These are phyloP conservation scores for Abelmoschus esculentus DNA, from an alignment of 345 rosid species.

Conservation along the genomic window DNA sequence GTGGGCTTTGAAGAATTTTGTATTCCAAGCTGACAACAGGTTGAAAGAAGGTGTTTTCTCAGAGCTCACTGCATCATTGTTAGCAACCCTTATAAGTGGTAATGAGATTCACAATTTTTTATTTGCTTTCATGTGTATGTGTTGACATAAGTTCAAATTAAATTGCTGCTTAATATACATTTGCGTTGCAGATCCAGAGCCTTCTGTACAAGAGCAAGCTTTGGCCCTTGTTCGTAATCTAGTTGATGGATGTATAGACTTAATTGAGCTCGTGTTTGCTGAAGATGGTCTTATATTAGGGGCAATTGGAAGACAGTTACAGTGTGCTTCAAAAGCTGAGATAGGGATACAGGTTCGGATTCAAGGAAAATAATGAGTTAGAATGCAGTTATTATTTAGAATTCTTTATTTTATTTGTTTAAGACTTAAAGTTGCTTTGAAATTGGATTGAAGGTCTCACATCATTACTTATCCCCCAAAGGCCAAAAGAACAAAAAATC, in stretches of 20 bases:
- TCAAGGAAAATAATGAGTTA: conserved; percentile 2
- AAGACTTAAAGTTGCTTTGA: background rate
- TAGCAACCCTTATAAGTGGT: conserved; percentile 75
- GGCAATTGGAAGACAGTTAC: conserved; percentile 63
- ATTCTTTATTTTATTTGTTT: background rate
- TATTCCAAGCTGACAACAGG: conserved; percentile 65
- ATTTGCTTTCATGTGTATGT: conserved; percentile 4
- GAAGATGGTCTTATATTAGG: conserved; percentile 62
- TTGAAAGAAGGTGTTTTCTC: conserved; percentile 51
- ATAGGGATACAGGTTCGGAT: conserved; percentile 56
- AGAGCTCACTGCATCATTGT: conserved; percentile 56
- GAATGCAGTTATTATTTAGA: background rate
- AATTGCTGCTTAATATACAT: conserved; percentile 10
- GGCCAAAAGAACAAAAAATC: background rate
- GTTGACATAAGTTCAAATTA: background rate
- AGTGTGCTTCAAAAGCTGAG: conserved; percentile 48
- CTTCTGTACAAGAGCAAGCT: conserved; percentile 79
- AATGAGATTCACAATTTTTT: conserved; percentile 13
- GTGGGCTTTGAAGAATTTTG: conserved; percentile 75
- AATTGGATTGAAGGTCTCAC: background rate
- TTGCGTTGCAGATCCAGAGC: conserved; percentile 61
- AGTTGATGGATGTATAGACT: conserved; percentile 59
- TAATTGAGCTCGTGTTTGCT: conserved; percentile 53
- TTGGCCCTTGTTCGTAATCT: conserved; percentile 80
- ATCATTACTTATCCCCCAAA: background rate